These are phyloP conservation scores for Stipa capillata DNA, from an alignment of 176 grass and related monocot species.

Conservation along the genomic window DNA sequence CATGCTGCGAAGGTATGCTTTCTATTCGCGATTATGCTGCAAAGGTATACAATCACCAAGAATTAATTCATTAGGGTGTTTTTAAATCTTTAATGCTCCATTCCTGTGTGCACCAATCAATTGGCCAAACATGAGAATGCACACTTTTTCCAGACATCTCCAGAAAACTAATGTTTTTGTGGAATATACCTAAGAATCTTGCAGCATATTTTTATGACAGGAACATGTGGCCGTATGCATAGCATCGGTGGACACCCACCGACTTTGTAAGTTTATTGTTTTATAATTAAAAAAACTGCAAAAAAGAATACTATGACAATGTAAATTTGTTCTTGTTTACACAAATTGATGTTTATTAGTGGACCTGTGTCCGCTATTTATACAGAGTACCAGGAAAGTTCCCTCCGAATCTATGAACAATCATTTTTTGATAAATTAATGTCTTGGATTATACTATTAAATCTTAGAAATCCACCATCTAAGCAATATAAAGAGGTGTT, in stretches of 20 bases:
- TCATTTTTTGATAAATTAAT: neutral
- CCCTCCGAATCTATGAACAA: neutral
- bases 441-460: neutral
- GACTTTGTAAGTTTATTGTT: neutral
- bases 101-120: conserved; percentile 25
- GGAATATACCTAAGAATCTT: conserved; percentile 21
- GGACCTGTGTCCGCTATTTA: neutral
- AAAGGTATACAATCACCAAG: neutral
- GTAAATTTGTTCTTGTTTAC: neutral
- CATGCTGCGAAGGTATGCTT: no score
- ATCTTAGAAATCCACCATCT: neutral
- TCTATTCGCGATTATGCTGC: no score
- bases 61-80: no score
- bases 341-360: neutral
- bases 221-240: conserved; percentile 16
- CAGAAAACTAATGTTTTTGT: neutral
- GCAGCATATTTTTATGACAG: neutral
- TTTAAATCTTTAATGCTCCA: no score
- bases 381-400: neutral
- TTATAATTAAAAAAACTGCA: neutral
- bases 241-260: conserved; percentile 9
- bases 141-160: neutral
- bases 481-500: no score
- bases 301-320: neutral
- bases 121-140: neutral